A percentile compares a stretch with the other conserved stretches of the same genome.
Conservation (phyloP, 257 asterid genomes). For the Striga asiatica region DNA sequence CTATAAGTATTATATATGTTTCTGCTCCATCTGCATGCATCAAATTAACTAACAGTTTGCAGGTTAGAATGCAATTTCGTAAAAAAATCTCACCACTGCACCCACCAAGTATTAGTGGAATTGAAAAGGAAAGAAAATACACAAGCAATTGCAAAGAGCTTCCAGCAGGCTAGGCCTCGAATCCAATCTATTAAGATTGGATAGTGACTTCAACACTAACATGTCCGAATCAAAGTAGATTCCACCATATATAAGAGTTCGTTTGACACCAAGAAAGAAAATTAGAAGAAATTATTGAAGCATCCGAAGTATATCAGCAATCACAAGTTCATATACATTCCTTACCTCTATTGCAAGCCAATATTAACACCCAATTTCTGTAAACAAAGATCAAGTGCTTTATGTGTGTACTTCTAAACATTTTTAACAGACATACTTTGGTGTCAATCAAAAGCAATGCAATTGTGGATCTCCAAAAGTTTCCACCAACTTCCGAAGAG, state of each 20-base stretch:
- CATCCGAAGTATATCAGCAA: slow-evolving; percentile 7
- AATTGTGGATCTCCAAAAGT: slow-evolving; percentile 4
- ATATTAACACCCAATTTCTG: background rate
- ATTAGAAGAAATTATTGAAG: background rate
- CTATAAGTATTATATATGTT: no score
- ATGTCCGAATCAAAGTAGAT: slow-evolving; percentile 84
- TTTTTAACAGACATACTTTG: background rate
- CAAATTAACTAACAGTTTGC: background rate
- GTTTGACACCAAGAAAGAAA: slow-evolving; percentile 3
- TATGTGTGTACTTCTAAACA: background rate
- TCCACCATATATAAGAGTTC: slow-evolving; percentile 68
- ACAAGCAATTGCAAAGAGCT: slow-evolving; percentile 25
- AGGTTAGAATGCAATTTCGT: background rate
- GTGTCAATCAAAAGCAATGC: background rate
- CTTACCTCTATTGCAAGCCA: background rate
- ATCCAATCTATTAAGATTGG: slow-evolving; percentile 52
- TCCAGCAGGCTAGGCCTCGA: slow-evolving; percentile 44
- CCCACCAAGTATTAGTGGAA: background rate
- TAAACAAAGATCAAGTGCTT: no score
- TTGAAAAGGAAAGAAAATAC: background rate
- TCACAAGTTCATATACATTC: background rate
- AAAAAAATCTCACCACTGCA: background rate
- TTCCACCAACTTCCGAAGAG: background rate
- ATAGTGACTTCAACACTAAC: slow-evolving; percentile 59
- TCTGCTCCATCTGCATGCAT: no score